Base-by-base conservation (phyloP, 495 filamentous ascomycete species). In the Talaromyces liani region DNA sequence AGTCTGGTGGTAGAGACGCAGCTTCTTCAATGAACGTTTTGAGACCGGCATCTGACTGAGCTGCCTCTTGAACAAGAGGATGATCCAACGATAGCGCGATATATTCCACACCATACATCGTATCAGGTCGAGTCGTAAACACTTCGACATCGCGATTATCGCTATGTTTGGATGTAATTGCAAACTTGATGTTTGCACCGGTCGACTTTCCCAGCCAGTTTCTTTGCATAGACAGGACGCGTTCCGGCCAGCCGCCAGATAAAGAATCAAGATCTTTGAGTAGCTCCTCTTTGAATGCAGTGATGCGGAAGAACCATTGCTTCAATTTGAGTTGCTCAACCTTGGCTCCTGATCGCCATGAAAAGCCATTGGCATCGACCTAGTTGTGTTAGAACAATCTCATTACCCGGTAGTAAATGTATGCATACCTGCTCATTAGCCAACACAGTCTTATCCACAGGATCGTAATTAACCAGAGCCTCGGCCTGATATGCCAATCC, bases 281-380 rank as follows among this genome's bases (percentile, higher is more conserved):
- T 1, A 96, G 78, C n/a, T 82, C 75, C 59, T 93, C 85, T 58
- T 88, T 84, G 70, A 91, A 95, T 22, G 81, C 81, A 1, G 90
- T 92, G 65, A 95, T 95, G 31, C 85, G 85, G 59, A 96, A 85
- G 68, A 96, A 96, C 92, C 92, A 96, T 68, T 96, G 92, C 71
- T 91, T 90, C 22, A 96, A 77, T 60, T 84, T 84, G 58, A 84
- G 75, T 73, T 92, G 88, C 71, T 93, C 89, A 33, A 96, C 91
- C 66, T 90, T 87, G 6, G 90, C 92, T 3, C 92, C 92, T 8
- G 91, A 94, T 58, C 92, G 81, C 92, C 92, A 96, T 6, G 91
- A 95, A 66, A 79, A 85, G 1, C 92, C 92, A 68, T 90, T 87
- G 6, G 87, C 77, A 69, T 93, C 91, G 9, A 96, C 92, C 71